Percentiles rank a stretch among this genome's conserved stretches.
Conservation (phyloP, 495 filamentous ascomycete species). For the Penicillium paxilli region DNA sequence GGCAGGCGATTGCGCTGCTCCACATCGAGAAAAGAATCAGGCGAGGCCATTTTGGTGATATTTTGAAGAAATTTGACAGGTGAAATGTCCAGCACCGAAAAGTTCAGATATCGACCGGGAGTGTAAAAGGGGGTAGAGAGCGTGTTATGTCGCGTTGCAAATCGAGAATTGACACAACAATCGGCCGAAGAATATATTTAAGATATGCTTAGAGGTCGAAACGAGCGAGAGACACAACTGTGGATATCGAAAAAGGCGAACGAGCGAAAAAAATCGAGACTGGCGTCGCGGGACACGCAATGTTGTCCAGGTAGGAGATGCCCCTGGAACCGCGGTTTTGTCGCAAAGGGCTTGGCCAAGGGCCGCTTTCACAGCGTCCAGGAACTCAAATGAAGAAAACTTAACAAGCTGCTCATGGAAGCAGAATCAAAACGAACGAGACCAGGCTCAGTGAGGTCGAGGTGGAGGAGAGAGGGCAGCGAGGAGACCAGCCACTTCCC, state of each 20-base stretch:
- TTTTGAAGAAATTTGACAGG: constrained; percentile 7
- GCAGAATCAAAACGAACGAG: constrained; percentile 14
- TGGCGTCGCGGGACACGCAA: constrained; percentile 14
- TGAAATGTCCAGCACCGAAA: constrained; percentile 23
- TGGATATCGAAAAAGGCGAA: constrained; percentile 10
- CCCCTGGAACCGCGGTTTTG: constrained; percentile 5
- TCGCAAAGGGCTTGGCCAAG: not conserved
- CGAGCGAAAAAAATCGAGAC: constrained; percentile 8
- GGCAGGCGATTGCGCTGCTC: constrained; percentile 79
- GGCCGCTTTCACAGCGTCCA: constrained; percentile 13
- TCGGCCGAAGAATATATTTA: constrained; percentile 1
- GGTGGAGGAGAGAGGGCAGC: constrained; percentile 12
- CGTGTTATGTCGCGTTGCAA: constrained; percentile 10
- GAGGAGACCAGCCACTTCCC: constrained; percentile 8
- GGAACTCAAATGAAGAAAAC: constrained; percentile 4
- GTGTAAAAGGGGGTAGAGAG: constrained; percentile 24
- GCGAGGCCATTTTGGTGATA: constrained; percentile 34
- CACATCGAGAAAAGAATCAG: constrained; percentile 30
- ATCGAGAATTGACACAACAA: not conserved
- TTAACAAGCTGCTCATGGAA: constrained; percentile 2
- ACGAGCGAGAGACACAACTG: constrained; percentile 1
- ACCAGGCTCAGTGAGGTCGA: constrained; percentile 12
- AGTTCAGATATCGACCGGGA: constrained; percentile 12
- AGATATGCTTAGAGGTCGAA: not conserved
- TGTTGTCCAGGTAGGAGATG: constrained; percentile 3